Evolutionary conservation across 805 yeast species (phyloP).

Genomic region (Metschnikowia drakensbergensis): DNA sequence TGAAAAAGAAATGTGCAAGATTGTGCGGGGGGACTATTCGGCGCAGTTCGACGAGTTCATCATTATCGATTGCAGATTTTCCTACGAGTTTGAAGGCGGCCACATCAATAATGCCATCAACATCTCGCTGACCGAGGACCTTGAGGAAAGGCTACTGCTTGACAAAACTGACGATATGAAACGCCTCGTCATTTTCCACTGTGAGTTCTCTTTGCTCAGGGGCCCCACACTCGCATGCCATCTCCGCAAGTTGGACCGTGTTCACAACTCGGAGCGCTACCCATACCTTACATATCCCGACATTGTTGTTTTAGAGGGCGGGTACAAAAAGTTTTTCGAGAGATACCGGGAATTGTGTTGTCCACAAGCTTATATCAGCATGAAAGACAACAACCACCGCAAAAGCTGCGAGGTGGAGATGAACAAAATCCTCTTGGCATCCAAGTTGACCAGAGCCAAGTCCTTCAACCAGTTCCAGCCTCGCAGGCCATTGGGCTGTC

Average conservation of each 20-base stretch:
- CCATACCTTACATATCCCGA: conserved; percentile 87
- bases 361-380: conserved; percentile 80
- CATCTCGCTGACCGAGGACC: conserved; percentile 61
- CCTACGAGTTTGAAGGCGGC: conserved; percentile 89
- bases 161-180: conserved; percentile 20
- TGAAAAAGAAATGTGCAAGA: conserved; percentile 52
- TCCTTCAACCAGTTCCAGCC: conserved; percentile 29
- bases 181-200: conserved; percentile 75
- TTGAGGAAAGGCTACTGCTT: conserved; percentile 54
- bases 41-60: conserved; percentile 52
- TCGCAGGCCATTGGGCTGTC: conserved; percentile 8
- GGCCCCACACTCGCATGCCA: conserved; percentile 94
- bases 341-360: conserved; percentile 54
- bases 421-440: conserved; percentile 42
- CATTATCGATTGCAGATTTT: conserved; percentile 86
- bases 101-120: conserved; percentile 84
- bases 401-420: conserved; percentile 43
- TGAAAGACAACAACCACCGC: conserved; percentile 51
- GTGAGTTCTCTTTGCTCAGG: conserved; percentile 88
- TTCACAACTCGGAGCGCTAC: conserved; percentile 65
- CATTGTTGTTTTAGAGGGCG: conserved; percentile 84
- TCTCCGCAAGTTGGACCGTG: conserved; percentile 78
- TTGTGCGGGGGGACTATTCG: conserved; percentile 50
- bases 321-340: conserved; percentile 76
- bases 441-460: conserved; percentile 39